Base-by-base conservation (phyloP, 2,329 filamentous ascomycete genomes). In the Aspergillus tanneri region DNA sequence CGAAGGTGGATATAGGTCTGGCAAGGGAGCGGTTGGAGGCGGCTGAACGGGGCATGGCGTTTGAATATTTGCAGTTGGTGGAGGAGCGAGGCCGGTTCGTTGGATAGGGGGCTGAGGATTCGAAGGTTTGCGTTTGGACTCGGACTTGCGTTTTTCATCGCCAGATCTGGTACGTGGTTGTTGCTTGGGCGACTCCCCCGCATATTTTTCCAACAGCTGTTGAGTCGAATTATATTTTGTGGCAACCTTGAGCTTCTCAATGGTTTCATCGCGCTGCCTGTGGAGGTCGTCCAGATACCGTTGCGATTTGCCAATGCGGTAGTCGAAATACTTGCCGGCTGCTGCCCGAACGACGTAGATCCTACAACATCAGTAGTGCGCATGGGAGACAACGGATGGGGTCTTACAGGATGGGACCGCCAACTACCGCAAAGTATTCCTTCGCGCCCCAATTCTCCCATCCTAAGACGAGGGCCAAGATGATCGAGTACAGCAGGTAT, bases 171-270 rank as follows among this genome's bases (percentile, higher is more conserved):
- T 46, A 16, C 51, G 55, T 3, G 59, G 50, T 12, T 56, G 53
- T 30, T 70, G 69, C 16, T 77, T 73, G 53, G 85, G 82, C 18
- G 27, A 21, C 16, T 77, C 75, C 8, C 83, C 87, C 27, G 90
- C 91, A 67, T 99, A 99, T 63, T 97, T 99, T 63, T 97, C 89
- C 9, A 99, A 81, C 50, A 99, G 73, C 66, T 96, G 84, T 63
- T 95, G 83, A 1, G 93, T 99, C 24, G 91, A 93, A 70, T 97
- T 89, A 73, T 96, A 99, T 69, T 88, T 96, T 25, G 93, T 99
- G 21, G 91, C 91, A 49, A 87, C 85, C 72, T 99, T 99, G 54
- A 99, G 82, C 71, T 91, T 91, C 67, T 95, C 87, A 56, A 99
- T 97, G 2, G 91, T 96, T 60, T 84, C 84, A 50, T 88, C 83